These are phyloP conservation scores for Cinnamomum micranthum DNA, from an alignment of 164 flowering plant species.

Conservation along the genomic window DNA sequence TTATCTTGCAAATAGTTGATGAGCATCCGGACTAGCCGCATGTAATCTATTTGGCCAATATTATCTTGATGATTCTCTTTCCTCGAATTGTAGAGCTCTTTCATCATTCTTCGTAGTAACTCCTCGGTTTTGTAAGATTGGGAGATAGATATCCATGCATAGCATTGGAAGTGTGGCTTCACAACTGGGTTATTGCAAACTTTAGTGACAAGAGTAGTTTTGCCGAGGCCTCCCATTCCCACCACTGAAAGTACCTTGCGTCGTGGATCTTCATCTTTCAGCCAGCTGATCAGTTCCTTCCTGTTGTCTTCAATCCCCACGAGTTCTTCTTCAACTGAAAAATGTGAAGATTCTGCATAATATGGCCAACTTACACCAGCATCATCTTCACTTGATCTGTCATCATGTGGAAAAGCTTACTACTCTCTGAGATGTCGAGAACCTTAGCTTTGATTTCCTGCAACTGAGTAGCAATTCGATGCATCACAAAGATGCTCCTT, in stretches of 20 bases:
- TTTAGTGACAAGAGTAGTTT: conserved; percentile 43
- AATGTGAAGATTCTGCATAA: not conserved
- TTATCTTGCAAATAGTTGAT: not conserved
- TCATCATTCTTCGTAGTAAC: not conserved
- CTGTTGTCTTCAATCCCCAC: conserved; percentile 34
- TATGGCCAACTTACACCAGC: not conserved
- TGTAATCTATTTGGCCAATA: not conserved
- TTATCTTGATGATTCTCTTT: not conserved
- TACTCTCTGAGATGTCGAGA: not conserved
- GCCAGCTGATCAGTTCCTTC: conserved; percentile 23
- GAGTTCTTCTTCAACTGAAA: conserved; percentile 23
- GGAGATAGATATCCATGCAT: conserved; percentile 38
- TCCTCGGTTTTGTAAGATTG: conserved; percentile 1
- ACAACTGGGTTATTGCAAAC: conserved; percentile 20
- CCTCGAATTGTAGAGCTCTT: not conserved
- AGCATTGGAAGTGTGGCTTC: conserved; percentile 22
- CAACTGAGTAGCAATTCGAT: not conserved
- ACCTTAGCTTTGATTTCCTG: not conserved
- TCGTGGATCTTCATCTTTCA: conserved; percentile 27
- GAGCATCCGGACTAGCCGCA: not conserved
- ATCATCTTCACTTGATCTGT: not conserved
- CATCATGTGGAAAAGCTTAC: not conserved
- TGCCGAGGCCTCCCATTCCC: conserved; percentile 60
- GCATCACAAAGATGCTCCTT: not conserved
- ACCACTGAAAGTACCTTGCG: conserved; percentile 32